Evolutionary conservation across 1,284 basidiomycete species (phyloP), one percentile per base, ranked within the genome.

Genomic region (Peniophora sp.): DNA sequence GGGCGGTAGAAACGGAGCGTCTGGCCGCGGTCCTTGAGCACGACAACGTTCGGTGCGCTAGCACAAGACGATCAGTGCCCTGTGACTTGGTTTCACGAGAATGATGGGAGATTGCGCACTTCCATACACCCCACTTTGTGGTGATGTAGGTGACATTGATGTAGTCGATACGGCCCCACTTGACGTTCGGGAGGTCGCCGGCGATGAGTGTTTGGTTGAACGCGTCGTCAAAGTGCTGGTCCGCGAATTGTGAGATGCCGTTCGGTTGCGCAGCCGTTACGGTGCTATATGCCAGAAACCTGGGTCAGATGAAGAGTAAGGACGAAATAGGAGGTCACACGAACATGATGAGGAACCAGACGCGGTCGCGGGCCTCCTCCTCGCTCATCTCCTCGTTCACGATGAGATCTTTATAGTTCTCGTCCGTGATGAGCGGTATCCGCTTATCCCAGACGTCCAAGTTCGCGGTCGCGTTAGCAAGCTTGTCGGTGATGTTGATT

Each of bases 121-220:
- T 76, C 89, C 89, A 91, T 48, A 91, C 65, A 39, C 62, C 72
- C 88, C 88, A 91, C 61, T 85, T 87, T 3, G 87, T 89, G 43
- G 88, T 91, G 56, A 91, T 64, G 50, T 72, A 68, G 2, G 89
- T 91, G 55, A 90, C 89, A 55, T 85, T 82, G 56, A 89, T 67
- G 63, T 91, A 91, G 68, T 91, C 86, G 52, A 91, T 81, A 52
- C 89, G 80, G 47, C 78, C 88, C 77, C 84, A 91, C 50, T 77
- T 79, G 47, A 91, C 77, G 61, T 88, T 63, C 0, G 79, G 79
- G 23, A 89, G 68, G 62, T 87, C 87, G 9, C 72, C 74, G n/a
- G 73, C 75, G 17, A 78, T 63, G 39, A 78, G 52, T 2, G 82
- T 78, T 52, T 74, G 67, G 62, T 89, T 85, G 63, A 73, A 89